A percentile compares a stretch with the other conserved stretches of the same genome.
phyloP scores from a whole-genome alignment of 106 monocot species.

The Triglochin maritima region DNA sequence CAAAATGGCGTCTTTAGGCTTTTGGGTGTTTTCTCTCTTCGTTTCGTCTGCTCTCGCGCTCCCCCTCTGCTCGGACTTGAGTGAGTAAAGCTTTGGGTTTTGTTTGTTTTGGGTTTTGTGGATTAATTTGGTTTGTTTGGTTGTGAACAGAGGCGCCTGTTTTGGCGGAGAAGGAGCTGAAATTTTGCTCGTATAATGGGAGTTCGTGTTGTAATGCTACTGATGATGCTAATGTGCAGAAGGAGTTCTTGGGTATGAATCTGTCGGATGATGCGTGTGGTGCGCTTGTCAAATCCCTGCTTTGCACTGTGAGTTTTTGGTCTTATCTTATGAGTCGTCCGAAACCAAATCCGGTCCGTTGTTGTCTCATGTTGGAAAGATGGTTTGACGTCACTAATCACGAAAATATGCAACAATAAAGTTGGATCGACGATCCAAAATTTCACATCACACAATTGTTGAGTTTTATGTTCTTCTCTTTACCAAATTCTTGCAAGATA shows the following conservation, averaged over 20 bases:
- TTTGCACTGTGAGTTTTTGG: constrained; percentile 37
- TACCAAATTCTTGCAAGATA: too few relatives aligned
- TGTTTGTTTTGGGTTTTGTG: not conserved
- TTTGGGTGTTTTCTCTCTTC: constrained; percentile 4
- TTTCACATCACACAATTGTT: too few relatives aligned
- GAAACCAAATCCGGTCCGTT: not conserved
- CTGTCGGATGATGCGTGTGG: constrained; percentile 44
- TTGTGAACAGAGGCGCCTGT: constrained; percentile 46
- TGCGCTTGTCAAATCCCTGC: constrained; percentile 36
- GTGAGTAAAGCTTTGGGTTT: constrained; percentile 14
- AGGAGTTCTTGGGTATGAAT: constrained; percentile 54
- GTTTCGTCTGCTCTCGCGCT: constrained; percentile 21
- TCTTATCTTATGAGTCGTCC: not conserved
- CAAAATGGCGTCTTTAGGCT: too few relatives aligned
- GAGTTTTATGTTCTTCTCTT: too few relatives aligned
- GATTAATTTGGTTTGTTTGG: not conserved
- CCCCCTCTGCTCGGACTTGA: constrained; percentile 43
- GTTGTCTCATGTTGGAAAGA: not conserved
- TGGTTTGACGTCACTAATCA: too few relatives aligned
- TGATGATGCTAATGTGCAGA: constrained; percentile 43
- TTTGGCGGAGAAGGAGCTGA: constrained; percentile 35
- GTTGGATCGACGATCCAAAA: too few relatives aligned
- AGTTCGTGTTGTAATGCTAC: constrained; percentile 71
- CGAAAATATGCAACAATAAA: too few relatives aligned
- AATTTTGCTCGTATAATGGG: constrained; percentile 60